Percentiles rank a stretch among this genome's conserved stretches.
These are phyloP conservation scores for Trypanosoma congolense DNA, from an alignment of 208 protist genomes.

Conservation along the genomic window DNA sequence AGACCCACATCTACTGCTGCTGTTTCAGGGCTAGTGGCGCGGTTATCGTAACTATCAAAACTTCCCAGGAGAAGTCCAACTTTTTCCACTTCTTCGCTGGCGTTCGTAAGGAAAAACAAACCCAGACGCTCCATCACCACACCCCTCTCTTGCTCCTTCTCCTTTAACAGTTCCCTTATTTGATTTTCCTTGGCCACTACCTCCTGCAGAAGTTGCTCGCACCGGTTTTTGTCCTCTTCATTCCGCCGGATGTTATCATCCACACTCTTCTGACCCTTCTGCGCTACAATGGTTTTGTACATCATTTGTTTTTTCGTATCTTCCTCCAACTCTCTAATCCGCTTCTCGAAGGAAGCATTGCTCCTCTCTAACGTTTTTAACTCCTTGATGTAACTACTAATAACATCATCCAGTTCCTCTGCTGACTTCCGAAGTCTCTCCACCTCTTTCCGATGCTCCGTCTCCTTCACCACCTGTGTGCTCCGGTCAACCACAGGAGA, in stretches of 20 bases:
- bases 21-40: neutral
- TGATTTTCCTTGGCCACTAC: neutral
- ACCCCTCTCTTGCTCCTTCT: neutral
- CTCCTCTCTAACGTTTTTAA: neutral
- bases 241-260: neutral
- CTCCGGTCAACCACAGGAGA: constrained; percentile 9
- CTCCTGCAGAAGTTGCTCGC: neutral
- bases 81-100: neutral
- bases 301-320: neutral
- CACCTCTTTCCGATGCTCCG: neutral
- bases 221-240: neutral
- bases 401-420: neutral
- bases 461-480: neutral
- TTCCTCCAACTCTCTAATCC: neutral
- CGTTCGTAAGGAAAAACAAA: neutral
- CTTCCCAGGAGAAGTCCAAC: neutral
- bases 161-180: neutral
- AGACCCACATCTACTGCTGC: neutral
- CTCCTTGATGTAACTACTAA: no score
- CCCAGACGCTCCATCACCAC: neutral
- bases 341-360: neutral
- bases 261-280: neutral
- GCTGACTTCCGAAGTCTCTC: neutral
- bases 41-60: neutral
- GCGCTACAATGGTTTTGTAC: neutral